Percentiles rank a stretch among this genome's conserved stretches.
These are phyloP conservation scores for Pythium brachiatum DNA, from an alignment of 352 stramenopile genomes.

Conservation along the genomic window DNA sequence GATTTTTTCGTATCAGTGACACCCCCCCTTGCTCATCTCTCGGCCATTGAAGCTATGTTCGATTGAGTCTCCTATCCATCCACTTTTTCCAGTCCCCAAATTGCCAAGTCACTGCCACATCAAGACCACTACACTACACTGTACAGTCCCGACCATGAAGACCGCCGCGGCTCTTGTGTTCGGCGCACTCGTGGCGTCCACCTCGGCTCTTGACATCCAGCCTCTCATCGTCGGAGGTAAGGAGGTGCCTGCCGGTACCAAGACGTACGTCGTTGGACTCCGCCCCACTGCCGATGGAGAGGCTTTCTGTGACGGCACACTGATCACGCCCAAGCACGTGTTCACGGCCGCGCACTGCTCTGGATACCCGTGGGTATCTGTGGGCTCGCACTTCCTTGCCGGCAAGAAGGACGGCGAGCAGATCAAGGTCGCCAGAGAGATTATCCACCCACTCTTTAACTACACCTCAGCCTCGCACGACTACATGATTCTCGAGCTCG, in stretches of 20 bases:
- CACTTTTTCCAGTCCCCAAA: no score
- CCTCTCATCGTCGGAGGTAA: neutral
- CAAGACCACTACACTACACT: no score
- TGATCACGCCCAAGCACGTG: neutral
- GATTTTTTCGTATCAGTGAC: no score
- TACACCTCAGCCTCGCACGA: constrained; percentile 2
- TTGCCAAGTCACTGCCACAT: no score
- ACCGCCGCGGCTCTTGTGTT: neutral
- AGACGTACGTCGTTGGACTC: neutral
- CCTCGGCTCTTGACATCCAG: neutral
- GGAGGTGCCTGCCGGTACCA: neutral
- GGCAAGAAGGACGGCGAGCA: neutral
- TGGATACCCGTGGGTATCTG: neutral
- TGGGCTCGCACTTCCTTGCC: neutral
- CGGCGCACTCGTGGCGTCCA: neutral
- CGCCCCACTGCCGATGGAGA: neutral
- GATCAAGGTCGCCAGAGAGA: neutral
- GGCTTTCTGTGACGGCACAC: neutral
- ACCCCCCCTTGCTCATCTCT: no score
- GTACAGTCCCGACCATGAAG: no score
- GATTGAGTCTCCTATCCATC: no score
- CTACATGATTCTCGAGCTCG: neutral
- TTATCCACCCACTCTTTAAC: neutral
- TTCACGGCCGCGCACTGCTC: neutral
- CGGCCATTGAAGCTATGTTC: no score